Conservation (phyloP, 2,329 filamentous ascomycete genomes). For the Corynespora cassiicola region DNA sequence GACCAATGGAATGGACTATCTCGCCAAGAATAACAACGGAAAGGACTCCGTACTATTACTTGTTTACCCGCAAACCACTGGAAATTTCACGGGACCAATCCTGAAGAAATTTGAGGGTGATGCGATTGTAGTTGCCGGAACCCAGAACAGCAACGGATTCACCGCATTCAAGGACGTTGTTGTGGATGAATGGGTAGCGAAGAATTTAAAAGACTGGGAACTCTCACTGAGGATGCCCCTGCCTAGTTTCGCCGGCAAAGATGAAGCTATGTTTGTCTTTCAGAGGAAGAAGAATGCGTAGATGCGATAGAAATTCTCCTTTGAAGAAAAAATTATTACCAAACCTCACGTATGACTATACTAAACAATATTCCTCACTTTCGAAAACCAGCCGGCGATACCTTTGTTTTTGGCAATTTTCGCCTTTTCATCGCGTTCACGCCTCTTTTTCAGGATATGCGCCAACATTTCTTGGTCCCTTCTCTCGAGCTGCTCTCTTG, state of each 20-base stretch:
- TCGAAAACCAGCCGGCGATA: too few relatives aligned
- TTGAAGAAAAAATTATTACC: too few relatives aligned
- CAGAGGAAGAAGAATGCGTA: constrained; percentile 38
- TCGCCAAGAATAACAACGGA: constrained; percentile 53
- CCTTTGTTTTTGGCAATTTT: too few relatives aligned
- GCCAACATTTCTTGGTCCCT: constrained; percentile 51
- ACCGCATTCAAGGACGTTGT: constrained; percentile 70
- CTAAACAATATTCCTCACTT: too few relatives aligned
- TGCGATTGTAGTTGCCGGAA: constrained; percentile 73
- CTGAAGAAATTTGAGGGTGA: constrained; percentile 68
- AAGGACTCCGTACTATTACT: constrained; percentile 68
- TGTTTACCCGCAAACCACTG: constrained; percentile 75
- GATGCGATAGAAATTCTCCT: background rate
- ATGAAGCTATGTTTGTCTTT: constrained; percentile 76
- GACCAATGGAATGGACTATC: constrained; percentile 65
- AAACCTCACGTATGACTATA: too few relatives aligned
- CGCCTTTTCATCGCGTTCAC: too few relatives aligned
- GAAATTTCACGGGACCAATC: constrained; percentile 69
- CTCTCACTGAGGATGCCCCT: constrained; percentile 69
- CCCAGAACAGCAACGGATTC: constrained; percentile 77
- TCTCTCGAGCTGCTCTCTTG: constrained; percentile 52
- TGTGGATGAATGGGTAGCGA: constrained; percentile 71
- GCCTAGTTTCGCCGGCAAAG: constrained; percentile 78
- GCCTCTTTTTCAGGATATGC: too few relatives aligned
- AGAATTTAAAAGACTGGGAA: constrained; percentile 64